Conservation (phyloP, 2,329 filamentous ascomycete genomes). For the Paecilomyces sp. region DNA sequence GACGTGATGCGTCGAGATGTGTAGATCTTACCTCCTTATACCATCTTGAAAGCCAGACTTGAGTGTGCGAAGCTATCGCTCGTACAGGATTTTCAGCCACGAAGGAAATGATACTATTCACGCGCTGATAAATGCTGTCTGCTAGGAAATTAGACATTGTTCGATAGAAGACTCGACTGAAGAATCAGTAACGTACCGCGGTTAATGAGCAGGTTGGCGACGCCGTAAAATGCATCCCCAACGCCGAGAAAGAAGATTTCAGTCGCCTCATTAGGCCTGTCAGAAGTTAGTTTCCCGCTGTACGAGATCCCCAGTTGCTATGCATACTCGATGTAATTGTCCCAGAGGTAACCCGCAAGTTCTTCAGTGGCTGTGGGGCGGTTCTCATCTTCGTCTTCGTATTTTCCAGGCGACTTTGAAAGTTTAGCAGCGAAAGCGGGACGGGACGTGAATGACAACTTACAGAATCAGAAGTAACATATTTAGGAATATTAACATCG, state of each 20-base stretch:
- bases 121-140: conserved; percentile 56
- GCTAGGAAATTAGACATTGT: conserved; percentile 5
- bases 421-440: conserved; percentile 19
- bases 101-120: conserved; percentile 73
- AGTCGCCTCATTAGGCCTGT: conserved; percentile 55
- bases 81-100: conserved; percentile 67
- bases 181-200: conserved; percentile 49
- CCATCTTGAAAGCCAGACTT: conserved; percentile 64
- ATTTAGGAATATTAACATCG: conserved; percentile 82
- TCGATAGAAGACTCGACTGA: neutral
- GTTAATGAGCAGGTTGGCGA: conserved; percentile 72
- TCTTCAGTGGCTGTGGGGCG: conserved; percentile 58
- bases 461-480: conserved; percentile 60
- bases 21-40: conserved; percentile 56
- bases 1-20: neutral
- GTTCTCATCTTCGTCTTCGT: conserved; percentile 41
- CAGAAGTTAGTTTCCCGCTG: neutral
- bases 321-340: conserved; percentile 79
- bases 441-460: conserved; percentile 10
- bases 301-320: neutral
- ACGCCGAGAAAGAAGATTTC: conserved; percentile 82
- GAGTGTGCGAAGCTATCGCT: conserved; percentile 70
- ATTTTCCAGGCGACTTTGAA: conserved; percentile 21
- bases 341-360: conserved; percentile 83
- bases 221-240: conserved; percentile 78